Conservation (phyloP, 257 asterid genomes). For the Capsicum baccatum region DNA sequence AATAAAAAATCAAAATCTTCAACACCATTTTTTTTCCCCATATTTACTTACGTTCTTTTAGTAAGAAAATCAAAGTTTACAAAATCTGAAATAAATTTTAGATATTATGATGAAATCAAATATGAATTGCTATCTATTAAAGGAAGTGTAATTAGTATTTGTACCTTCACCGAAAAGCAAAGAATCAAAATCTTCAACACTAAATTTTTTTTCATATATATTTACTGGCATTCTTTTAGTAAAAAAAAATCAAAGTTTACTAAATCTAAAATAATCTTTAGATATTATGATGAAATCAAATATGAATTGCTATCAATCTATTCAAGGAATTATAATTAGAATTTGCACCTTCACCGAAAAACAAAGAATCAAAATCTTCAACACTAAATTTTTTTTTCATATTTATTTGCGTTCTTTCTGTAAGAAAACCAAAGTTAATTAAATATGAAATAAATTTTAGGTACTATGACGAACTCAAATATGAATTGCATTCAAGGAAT, state of each 20-base stretch:
- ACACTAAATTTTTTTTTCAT: no score
- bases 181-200: constrained; percentile 24
- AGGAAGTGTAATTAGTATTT: neutral
- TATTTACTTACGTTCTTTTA: neutral
- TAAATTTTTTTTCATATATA: no score
- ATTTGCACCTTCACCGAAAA: no score
- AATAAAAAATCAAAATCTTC: neutral
- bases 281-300: no score
- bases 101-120: neutral
- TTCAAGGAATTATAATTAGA: no score
- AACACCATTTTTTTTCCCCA: neutral
- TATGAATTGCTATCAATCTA: no score
- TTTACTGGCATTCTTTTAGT: neutral
- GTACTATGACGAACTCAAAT: neutral
- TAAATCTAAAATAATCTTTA: no score
- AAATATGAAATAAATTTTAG: neutral
- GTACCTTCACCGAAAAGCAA: neutral
- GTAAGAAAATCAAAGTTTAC: neutral
- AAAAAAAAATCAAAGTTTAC: neutral
- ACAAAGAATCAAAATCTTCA: no score
- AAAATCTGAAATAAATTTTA: neutral
- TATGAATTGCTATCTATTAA: neutral
- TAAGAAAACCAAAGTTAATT: neutral
- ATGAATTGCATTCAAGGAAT: neutral
- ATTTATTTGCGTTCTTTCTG: no score